Evolutionary conservation across 805 yeast genomes (phyloP).

Genomic region (Saturnispora silvae): DNA sequence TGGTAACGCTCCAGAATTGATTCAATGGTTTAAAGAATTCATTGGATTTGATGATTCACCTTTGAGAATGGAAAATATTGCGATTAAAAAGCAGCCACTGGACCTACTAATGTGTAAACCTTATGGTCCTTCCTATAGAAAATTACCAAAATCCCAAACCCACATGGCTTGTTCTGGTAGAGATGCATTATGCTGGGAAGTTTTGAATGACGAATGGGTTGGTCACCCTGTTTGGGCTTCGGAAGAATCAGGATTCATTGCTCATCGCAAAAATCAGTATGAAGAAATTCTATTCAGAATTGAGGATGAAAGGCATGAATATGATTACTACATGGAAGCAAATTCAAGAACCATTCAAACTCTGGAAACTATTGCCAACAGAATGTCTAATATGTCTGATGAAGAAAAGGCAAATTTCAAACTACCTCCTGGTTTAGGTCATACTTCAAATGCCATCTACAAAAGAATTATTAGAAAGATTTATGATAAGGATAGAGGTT

Average conservation of each 20-base stretch:
- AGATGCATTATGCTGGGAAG: constrained; percentile 99
- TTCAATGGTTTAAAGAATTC: constrained; percentile 86
- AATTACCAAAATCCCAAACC: constrained; percentile 86
- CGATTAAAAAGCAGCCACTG: constrained; percentile 80
- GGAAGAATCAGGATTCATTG: constrained; percentile 96
- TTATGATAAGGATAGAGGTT: constrained; percentile 90
- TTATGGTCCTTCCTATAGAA: constrained; percentile 90
- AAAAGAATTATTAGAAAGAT: constrained; percentile 87
- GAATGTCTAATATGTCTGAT: constrained; percentile 84
- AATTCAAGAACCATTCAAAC: constrained; percentile 92
- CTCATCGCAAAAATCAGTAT: constrained; percentile 97
- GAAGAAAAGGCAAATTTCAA: constrained; percentile 75
- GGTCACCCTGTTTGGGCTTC: constrained; percentile 99
- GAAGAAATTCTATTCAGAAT: constrained; percentile 92
- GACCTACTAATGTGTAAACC: constrained; percentile 88
- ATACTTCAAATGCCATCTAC: constrained; percentile 81
- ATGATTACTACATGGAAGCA: constrained; percentile 91
- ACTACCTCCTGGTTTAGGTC: constrained; percentile 89
- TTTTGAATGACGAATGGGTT: constrained; percentile 96
- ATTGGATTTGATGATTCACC: constrained; percentile 86
- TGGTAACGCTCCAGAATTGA: constrained; percentile 69
- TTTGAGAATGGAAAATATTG: constrained; percentile 75
- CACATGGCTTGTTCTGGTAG: constrained; percentile 97
- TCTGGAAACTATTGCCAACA: constrained; percentile 85
- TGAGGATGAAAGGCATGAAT: constrained; percentile 96